Evolutionary conservation across 2,329 filamentous ascomycete species (phyloP).

Genomic region (Sclerotinia trifoliorum): DNA sequence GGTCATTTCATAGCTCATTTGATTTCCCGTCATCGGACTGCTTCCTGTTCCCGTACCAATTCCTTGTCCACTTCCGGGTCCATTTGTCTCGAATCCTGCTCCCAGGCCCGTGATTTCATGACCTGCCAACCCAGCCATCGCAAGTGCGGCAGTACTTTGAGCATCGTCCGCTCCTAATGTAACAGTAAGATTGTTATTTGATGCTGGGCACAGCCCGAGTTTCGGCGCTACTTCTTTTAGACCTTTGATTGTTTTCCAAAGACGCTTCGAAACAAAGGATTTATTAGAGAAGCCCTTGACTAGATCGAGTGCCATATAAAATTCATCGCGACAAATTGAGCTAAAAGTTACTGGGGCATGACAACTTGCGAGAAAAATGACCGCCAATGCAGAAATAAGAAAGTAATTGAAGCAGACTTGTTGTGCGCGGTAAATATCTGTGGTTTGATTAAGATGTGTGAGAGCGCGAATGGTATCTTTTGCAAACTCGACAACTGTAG

Average conservation of each 20-base stretch:
- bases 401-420: slow-evolving; percentile 83
- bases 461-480: slow-evolving; percentile 75
- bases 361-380: slow-evolving; percentile 73
- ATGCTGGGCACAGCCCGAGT: slow-evolving; percentile 49
- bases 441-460: slow-evolving; percentile 67
- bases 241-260: slow-evolving; percentile 66
- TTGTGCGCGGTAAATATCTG: slow-evolving; percentile 67
- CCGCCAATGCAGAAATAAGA: slow-evolving; percentile 69
- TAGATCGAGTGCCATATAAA: slow-evolving; percentile 74
- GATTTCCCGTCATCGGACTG: slow-evolving; percentile 40
- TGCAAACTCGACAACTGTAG: slow-evolving; percentile 70
- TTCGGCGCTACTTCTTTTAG: slow-evolving; percentile 71
- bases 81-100: slow-evolving; percentile 22
- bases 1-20: slow-evolving; percentile 42
- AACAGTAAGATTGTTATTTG: background rate
- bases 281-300: slow-evolving; percentile 70
- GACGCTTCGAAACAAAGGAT: slow-evolving; percentile 67
- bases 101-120: slow-evolving; percentile 38
- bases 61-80: slow-evolving; percentile 12
- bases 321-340: slow-evolving; percentile 67
- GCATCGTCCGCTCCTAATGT: slow-evolving; percentile 44
- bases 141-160: slow-evolving; percentile 52
- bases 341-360: slow-evolving; percentile 73
- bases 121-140: slow-evolving; percentile 54
- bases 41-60: slow-evolving; percentile 19